Evolutionary conservation across 1,139 yeast genomes (phyloP), one percentile per base, ranked within the genome.

Genomic region (Blastobotrys capitulatus): DNA sequence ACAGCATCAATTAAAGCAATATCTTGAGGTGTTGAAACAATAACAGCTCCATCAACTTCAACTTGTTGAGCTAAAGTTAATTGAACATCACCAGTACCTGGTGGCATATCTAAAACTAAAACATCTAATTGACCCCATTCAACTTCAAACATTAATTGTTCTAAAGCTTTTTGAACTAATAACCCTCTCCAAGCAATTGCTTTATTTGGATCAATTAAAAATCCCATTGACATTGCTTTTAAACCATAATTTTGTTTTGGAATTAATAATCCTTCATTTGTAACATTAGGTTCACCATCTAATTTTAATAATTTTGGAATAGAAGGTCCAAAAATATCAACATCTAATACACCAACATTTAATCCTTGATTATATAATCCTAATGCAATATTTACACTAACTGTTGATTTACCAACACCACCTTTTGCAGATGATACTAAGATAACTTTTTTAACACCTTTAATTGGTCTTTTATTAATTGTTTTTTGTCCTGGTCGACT

Each of bases 51-150:
- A 57, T 82, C 85, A 0, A 87, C 79, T 45, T 77, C 73, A n/a
- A 86, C 66, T 58, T 82, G 85, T 63, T 87, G 96, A 29, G 90
- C 82, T 26, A 88, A 74, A 0, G 95, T 85, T 50, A 87, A 71
- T 60, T 87, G 96, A 0, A 88, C 85, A 61, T 87, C 96, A 12
- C 96, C 96, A 0, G 96, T 87, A 3, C 96, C 96, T 0, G 96
- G 96, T 1, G 96, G 96, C 86, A 87, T 79, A 59, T 87, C 96
- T 16, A 87, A 71, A 1, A 87, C 82, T 48, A 87, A 70, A 27
- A 80, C 75, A 63, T 87, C 96, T 46, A 86, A 65, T n/a, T 70
- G 65, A 8, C 79, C 75, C 96, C 96, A 87, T 48, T 81, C 77
- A 0, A 87, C 95, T 50, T 87, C 95, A 58, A 84, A 86, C 19